phyloP scores from a whole-genome alignment of 23 red algal species.

The Rhodosorus marinus region DNA sequence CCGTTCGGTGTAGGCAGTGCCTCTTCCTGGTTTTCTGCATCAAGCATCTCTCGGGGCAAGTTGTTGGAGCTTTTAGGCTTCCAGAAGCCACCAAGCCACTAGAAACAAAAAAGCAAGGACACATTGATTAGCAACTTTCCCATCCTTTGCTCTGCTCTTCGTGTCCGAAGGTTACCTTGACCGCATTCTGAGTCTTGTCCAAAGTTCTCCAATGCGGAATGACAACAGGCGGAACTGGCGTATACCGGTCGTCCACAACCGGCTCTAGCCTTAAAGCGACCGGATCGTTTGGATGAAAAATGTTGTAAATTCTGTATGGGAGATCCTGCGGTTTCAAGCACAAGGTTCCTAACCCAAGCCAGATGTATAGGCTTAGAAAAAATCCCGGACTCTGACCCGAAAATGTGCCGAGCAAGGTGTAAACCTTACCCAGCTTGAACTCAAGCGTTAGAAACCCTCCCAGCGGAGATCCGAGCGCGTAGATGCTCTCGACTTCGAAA shows the following conservation, averaged over 20 bases:
- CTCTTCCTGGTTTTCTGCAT: not conserved
- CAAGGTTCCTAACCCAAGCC: too few relatives aligned
- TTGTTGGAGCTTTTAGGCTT: not conserved
- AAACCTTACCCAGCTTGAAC: slow-evolving; percentile 14
- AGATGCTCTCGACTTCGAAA: slow-evolving; percentile 47
- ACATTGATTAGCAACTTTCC: too few relatives aligned
- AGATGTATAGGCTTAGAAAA: too few relatives aligned
- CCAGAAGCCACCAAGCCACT: not conserved
- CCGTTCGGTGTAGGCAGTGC: not conserved
- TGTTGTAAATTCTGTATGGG: slow-evolving; percentile 64
- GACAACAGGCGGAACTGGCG: slow-evolving; percentile 26
- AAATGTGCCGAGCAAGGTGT: not conserved
- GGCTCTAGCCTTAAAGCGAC: slow-evolving; percentile 68
- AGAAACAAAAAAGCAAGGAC: too few relatives aligned
- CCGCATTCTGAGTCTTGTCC: slow-evolving; percentile 20
- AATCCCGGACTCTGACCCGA: too few relatives aligned
- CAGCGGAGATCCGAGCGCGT: slow-evolving; percentile 54
- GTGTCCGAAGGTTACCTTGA: too few relatives aligned
- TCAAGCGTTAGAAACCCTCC: slow-evolving; percentile 60
- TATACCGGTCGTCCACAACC: slow-evolving; percentile 9
- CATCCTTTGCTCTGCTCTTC: too few relatives aligned
- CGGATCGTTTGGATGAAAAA: slow-evolving; percentile 68
- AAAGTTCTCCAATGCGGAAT: slow-evolving; percentile 74
- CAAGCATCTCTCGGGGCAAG: not conserved
- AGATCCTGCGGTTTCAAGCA: slow-evolving; percentile 1